A percentile compares a stretch with the other conserved stretches of the same genome.
Conservation (phyloP, 1,139 yeast species). For the Taphrina wiesneri region DNA sequence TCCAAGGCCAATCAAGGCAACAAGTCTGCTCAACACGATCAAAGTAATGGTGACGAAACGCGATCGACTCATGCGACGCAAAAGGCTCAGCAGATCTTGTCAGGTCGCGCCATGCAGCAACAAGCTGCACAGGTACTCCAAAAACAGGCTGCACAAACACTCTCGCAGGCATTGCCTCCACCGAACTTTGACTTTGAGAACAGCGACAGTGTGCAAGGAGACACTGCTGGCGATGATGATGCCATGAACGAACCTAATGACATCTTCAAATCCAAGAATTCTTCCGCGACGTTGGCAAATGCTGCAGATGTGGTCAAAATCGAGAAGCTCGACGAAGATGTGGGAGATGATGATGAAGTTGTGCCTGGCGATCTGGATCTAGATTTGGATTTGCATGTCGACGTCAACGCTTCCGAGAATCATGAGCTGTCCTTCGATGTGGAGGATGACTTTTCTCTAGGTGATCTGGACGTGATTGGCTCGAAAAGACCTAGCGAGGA, state of each 20-base stretch:
- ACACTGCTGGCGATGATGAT: neutral
- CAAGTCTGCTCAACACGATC: neutral
- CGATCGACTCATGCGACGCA: neutral
- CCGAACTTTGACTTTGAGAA: neutral
- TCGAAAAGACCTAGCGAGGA: constrained; percentile 5
- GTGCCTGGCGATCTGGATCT: neutral
- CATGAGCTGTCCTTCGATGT: constrained; percentile 2
- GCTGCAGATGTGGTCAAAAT: neutral
- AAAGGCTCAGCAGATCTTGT: constrained; percentile 11
- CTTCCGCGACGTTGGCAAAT: neutral
- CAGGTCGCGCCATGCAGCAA: constrained; percentile 26
- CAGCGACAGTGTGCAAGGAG: neutral
- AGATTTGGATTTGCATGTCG: constrained; percentile 18
- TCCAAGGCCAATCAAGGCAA: neutral
- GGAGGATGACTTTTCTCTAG: neutral
- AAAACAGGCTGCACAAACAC: constrained; percentile 27
- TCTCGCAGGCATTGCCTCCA: constrained; percentile 21
- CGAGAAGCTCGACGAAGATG: constrained; percentile 3
- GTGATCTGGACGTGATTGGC: neutral
- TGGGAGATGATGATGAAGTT: neutral
- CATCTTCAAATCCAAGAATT: neutral
- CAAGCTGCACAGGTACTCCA: constrained; percentile 26
- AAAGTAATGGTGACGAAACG: neutral
- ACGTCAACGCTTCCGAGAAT: constrained; percentile 4
- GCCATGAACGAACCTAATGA: neutral